Percentiles rank a stretch among this genome's conserved stretches.
Evolutionary conservation across 495 filamentous ascomycete genomes (phyloP).

Genomic region (Lindgomyces ingoldianus): DNA sequence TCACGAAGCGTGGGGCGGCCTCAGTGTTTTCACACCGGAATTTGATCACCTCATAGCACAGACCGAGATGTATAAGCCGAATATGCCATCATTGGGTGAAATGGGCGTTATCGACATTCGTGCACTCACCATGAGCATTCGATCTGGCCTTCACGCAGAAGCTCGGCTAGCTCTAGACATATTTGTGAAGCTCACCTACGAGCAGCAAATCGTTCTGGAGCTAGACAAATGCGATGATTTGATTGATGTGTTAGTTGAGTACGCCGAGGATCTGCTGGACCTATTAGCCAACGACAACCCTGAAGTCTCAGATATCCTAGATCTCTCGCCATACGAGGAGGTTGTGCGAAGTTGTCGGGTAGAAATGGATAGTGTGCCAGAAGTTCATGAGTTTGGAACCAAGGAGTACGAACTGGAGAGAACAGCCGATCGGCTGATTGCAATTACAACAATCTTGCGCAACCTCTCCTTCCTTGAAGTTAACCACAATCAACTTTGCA

Average conservation of each 20-base stretch:
- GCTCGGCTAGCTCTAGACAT: slow-evolving; percentile 85
- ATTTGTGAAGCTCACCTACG: slow-evolving; percentile 69
- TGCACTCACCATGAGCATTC: slow-evolving; percentile 88
- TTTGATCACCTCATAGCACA: slow-evolving; percentile 22
- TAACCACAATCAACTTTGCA: slow-evolving; percentile 72
- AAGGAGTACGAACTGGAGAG: slow-evolving; percentile 79
- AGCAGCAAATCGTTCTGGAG: slow-evolving; percentile 60
- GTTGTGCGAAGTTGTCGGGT: slow-evolving; percentile 71
- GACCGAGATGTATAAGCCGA: slow-evolving; percentile 58
- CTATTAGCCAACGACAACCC: slow-evolving; percentile 73
- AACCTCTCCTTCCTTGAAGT: slow-evolving; percentile 85
- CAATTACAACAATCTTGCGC: slow-evolving; percentile 87
- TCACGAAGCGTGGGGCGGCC: neutral
- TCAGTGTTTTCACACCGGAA: neutral
- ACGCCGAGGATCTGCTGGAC: slow-evolving; percentile 83
- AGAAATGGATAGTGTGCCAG: slow-evolving; percentile 69
- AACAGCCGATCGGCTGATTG: slow-evolving; percentile 82
- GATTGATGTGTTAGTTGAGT: slow-evolving; percentile 84
- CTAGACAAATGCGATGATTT: slow-evolving; percentile 83
- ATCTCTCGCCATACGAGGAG: slow-evolving; percentile 82
- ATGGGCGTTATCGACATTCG: slow-evolving; percentile 86
- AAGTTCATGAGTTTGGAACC: slow-evolving; percentile 73
- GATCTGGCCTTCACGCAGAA: slow-evolving; percentile 86
- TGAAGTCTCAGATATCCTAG: slow-evolving; percentile 81
- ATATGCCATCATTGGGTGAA: slow-evolving; percentile 72